Conservation (phyloP, 495 filamentous ascomycete species). For the Xylaria nigripes region DNA sequence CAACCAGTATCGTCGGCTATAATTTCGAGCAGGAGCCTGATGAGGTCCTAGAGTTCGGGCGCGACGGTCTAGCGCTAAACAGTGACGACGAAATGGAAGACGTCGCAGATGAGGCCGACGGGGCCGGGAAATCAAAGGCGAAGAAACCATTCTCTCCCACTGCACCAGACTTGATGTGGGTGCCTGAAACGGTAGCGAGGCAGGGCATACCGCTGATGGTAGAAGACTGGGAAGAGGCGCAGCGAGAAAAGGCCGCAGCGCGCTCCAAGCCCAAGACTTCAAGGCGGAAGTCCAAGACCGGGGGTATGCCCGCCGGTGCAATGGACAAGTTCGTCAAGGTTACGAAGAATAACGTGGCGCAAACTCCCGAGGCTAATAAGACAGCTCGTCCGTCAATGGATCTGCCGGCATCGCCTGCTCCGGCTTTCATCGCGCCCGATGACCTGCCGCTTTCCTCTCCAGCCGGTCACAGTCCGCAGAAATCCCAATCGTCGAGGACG, state of each 20-base stretch:
- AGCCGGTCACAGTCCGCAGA: constrained; percentile 10
- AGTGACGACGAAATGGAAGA: constrained; percentile 49
- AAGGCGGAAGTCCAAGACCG: constrained; percentile 21
- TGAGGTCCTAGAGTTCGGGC: constrained; percentile 42
- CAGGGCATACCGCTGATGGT: constrained; percentile 65
- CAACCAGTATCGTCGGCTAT: constrained; percentile 65
- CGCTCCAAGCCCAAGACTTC: constrained; percentile 21
- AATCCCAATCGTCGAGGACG: constrained; percentile 17
- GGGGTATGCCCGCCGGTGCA: constrained; percentile 20
- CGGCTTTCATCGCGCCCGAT: background rate
- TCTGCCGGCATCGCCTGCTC: background rate
- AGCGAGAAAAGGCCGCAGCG: constrained; percentile 37
- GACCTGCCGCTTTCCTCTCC: constrained; percentile 1
- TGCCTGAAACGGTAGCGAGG: constrained; percentile 63
- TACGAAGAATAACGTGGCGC: constrained; percentile 23
- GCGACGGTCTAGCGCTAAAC: constrained; percentile 44
- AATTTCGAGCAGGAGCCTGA: constrained; percentile 63
- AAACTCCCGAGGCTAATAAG: constrained; percentile 3
- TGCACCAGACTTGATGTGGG: constrained; percentile 64
- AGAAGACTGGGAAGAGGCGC: constrained; percentile 64
- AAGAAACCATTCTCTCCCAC: constrained; percentile 57
- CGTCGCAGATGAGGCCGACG: constrained; percentile 35
- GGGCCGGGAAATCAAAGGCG: constrained; percentile 22
- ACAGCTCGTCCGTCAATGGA: background rate
- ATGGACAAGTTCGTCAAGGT: constrained; percentile 34